Conservation (phyloP, 140 eudicot species). For the Senecio squalidus region DNA sequence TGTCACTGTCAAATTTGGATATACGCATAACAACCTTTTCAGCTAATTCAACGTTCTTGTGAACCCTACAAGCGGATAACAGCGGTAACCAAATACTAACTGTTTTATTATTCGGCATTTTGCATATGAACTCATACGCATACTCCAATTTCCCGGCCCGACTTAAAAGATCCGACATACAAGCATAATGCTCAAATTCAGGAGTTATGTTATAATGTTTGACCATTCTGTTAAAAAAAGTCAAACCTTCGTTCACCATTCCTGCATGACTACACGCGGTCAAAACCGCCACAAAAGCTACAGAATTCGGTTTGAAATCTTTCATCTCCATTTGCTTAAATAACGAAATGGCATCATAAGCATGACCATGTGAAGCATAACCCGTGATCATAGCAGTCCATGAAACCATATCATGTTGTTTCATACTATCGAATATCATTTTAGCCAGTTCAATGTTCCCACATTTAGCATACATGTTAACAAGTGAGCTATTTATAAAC, state of each 20-base stretch:
- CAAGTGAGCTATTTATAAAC: conserved; percentile 63
- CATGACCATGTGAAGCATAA: conserved; percentile 56
- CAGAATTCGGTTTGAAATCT: conserved; percentile 45
- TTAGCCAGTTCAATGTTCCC: conserved; percentile 53
- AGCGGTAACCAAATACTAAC: conserved; percentile 49
- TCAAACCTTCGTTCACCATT: conserved; percentile 54
- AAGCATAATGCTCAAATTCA: conserved; percentile 63
- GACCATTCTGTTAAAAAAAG: conserved; percentile 41
- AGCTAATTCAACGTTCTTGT: conserved; percentile 68
- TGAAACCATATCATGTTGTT: conserved; percentile 52
- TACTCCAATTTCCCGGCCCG: conserved; percentile 72
- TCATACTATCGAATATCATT: conserved; percentile 46
- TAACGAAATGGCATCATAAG: conserved; percentile 49
- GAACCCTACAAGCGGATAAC: conserved; percentile 69
- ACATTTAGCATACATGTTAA: conserved; percentile 85
- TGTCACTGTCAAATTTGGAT: conserved; percentile 33
- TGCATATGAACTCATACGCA: conserved; percentile 47
- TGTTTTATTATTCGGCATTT: conserved; percentile 37
- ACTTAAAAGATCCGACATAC: conserved; percentile 66
- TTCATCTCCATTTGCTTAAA: conserved; percentile 52
- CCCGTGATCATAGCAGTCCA: conserved; percentile 91
- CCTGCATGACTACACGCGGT: conserved; percentile 88
- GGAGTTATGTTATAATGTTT: conserved; percentile 40
- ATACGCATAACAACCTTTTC: conserved; percentile 50
- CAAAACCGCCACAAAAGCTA: conserved; percentile 57